Evolutionary conservation across 1,139 yeast genomes (phyloP).

Genomic region (Protomyces lactucae-debilis): DNA sequence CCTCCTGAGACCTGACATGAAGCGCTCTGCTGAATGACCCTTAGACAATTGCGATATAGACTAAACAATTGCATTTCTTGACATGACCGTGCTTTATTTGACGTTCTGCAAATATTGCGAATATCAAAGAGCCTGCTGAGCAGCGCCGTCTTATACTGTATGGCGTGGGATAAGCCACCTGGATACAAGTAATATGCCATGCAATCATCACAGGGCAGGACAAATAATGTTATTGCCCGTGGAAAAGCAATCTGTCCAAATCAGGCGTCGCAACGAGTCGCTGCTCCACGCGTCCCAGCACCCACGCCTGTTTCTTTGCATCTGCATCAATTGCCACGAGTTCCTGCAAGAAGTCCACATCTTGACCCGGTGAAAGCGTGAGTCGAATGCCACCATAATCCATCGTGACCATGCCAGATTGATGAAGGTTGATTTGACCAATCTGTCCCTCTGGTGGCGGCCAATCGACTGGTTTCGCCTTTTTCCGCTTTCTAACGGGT

Average conservation of each 20-base stretch:
- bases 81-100: too few species aligned
- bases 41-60: too few species aligned
- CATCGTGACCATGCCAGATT: slow-evolving; percentile 73
- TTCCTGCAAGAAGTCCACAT: slow-evolving; percentile 69
- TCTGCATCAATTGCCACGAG: slow-evolving; percentile 57
- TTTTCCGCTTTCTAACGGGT: slow-evolving; percentile 16
- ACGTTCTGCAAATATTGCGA: too few species aligned
- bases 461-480: slow-evolving; percentile 24
- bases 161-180: too few species aligned
- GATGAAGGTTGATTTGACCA: slow-evolving; percentile 69
- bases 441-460: slow-evolving; percentile 51
- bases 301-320: slow-evolving; percentile 46
- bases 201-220: not conserved
- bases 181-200: too few species aligned
- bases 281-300: slow-evolving; percentile 59
- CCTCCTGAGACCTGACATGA: too few species aligned
- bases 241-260: slow-evolving; percentile 28
- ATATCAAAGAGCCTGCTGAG: too few species aligned
- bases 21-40: too few species aligned
- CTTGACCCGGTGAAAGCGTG: slow-evolving; percentile 70
- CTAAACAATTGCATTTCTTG: too few species aligned
- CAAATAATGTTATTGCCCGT: not conserved
- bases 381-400: slow-evolving; percentile 65
- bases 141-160: too few species aligned
- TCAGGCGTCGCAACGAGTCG: slow-evolving; percentile 55